phyloP scores from a whole-genome alignment of 2,329 filamentous ascomycete genomes.

The Alternaria gansuensis region DNA sequence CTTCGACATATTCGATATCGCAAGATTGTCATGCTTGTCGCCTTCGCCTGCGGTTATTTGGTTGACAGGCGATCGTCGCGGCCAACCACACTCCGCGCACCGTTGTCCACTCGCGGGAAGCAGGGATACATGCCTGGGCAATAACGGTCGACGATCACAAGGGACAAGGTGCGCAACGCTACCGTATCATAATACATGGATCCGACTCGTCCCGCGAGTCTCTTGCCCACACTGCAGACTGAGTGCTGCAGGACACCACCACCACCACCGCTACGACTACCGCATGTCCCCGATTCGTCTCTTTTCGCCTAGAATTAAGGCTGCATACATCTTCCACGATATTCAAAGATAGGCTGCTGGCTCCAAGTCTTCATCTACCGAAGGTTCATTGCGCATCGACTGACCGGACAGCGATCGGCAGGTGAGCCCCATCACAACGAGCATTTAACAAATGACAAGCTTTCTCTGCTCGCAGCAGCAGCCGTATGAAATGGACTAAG shows the following conservation, averaged over 20 bases:
- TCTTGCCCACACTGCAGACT: conserved; percentile 23
- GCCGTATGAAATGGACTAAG: conserved; percentile 26
- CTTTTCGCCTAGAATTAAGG: conserved; percentile 18
- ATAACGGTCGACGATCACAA: conserved; percentile 47
- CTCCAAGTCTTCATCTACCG: conserved; percentile 5
- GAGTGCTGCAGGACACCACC: conserved; percentile 28
- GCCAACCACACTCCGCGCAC: conserved; percentile 19
- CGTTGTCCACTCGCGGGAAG: conserved; percentile 39
- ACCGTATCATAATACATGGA: conserved; percentile 31
- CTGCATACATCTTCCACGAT: conserved; percentile 7
- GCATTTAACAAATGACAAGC: conserved; percentile 34
- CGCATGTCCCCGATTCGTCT: conserved; percentile 25
- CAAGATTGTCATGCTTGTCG: conserved; percentile 9
- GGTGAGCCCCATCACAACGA: conserved; percentile 28
- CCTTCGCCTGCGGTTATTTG: conserved; percentile 19
- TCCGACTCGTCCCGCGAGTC: conserved; percentile 46
- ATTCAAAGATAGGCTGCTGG: background rate
- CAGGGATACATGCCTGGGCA: conserved; percentile 43
- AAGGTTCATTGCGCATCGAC: conserved; percentile 19
- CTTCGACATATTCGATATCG: background rate
- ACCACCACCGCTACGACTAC: conserved; percentile 21
- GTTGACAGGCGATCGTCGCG: conserved; percentile 2
- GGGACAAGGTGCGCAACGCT: conserved; percentile 42
- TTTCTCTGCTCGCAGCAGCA: conserved; percentile 21
- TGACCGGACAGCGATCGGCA: conserved; percentile 39